Conservation (phyloP, 306 rosid species). For the Cucumis melo region DNA sequence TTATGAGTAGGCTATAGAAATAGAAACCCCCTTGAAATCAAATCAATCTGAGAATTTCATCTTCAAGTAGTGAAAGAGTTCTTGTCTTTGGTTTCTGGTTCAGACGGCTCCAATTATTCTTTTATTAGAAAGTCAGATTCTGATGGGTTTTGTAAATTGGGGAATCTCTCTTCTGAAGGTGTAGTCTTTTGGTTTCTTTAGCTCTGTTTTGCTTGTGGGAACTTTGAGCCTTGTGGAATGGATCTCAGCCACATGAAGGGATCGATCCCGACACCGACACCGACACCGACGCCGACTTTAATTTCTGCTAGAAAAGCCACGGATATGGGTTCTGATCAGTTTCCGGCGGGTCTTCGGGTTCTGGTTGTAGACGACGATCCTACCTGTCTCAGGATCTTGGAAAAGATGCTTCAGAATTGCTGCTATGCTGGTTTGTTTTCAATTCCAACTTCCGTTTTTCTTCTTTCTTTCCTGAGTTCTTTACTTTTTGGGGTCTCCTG, state of each 20-base stretch:
- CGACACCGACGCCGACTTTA: conserved; percentile 32
- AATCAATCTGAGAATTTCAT: background rate
- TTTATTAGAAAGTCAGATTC: background rate
- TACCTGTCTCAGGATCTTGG: conserved; percentile 86
- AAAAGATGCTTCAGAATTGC: conserved; percentile 85
- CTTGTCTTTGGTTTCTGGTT: background rate
- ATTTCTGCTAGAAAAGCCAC: conserved; percentile 29
- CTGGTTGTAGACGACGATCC: conserved; percentile 95
- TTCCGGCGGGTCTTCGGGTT: conserved; percentile 86
- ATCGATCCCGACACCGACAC: conserved; percentile 15
- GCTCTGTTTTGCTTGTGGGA: conserved; percentile 1
- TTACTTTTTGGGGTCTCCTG: background rate
- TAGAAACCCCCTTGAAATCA: background rate
- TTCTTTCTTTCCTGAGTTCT: background rate
- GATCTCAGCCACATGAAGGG: conserved; percentile 53
- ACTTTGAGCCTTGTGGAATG: conserved; percentile 36
- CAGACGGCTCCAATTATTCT: background rate
- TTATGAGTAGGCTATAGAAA: conserved; percentile 13
- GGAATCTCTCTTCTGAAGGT: conserved; percentile 1
- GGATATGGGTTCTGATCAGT: conserved; percentile 62
- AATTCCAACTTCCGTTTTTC: background rate
- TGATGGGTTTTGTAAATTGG: conserved; percentile 8
- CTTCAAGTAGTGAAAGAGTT: background rate
- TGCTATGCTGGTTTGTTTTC: conserved; percentile 52
- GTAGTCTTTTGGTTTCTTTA: background rate